Conservation (phyloP, 768 basidiomycete genomes). For the Termitomyces sp. region DNA sequence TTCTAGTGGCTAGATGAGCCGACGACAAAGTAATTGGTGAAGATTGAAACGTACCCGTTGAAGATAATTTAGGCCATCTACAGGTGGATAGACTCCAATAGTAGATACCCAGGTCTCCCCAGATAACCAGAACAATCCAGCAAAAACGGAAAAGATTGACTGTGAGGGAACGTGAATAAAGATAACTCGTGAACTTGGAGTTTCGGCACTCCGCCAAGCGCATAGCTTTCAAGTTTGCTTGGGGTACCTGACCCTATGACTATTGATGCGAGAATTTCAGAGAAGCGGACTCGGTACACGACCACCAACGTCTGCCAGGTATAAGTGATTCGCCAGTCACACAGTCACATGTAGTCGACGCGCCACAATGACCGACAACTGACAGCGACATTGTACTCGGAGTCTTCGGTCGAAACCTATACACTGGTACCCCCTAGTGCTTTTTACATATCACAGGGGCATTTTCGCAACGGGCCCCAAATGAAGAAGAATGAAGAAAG, state of each 20-base stretch:
- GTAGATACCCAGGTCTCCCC: conserved; percentile 63
- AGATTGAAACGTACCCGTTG: conserved; percentile 20
- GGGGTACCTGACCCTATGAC: not conserved
- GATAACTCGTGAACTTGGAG: conserved; percentile 13
- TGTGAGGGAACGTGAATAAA: conserved; percentile 18
- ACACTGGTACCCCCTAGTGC: too few relatives aligned
- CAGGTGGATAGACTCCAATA: conserved; percentile 57
- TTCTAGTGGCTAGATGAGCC: conserved; percentile 6
- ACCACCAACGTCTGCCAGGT: not conserved
- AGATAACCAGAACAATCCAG: conserved; percentile 37
- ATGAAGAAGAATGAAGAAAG: too few relatives aligned
- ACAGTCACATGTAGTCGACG: not conserved
- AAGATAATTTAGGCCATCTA: conserved; percentile 50
- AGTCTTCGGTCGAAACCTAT: too few relatives aligned
- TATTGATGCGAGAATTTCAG: not conserved
- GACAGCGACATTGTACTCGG: too few relatives aligned
- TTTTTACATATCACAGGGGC: too few relatives aligned
- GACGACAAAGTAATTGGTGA: conserved; percentile 1
- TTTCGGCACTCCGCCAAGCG: conserved; percentile 18
- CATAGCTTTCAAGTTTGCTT: conserved; percentile 12
- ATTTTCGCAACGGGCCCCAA: too few relatives aligned
- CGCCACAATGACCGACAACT: too few relatives aligned
- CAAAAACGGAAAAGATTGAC: conserved; percentile 19
- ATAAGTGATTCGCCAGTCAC: not conserved
- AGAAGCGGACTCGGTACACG: not conserved